Evolutionary conservation across 805 yeast species (phyloP), one percentile per base, ranked within the genome.

Genomic region (Candida insectorum): DNA sequence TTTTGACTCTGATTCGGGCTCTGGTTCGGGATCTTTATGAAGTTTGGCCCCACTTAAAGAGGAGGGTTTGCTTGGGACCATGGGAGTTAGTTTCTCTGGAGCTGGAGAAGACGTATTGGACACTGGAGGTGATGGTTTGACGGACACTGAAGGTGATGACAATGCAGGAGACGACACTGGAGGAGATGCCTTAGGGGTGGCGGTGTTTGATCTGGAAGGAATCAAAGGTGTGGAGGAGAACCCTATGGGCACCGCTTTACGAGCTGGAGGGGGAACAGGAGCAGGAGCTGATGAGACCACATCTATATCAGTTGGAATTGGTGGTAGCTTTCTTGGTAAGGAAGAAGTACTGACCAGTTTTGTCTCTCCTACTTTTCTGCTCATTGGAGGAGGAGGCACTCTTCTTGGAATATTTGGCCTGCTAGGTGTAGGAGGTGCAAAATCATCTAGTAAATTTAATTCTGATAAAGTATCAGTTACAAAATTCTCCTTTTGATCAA

Each of bases 181-280:
- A 2, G 45, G 39, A 15, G 47, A 33, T 17, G 33, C 41, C 42
- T 39, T 32, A 2, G 63, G 58, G 2, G 64, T 51, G 2, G 49
- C 44, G 4, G 65, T 52, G 24, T 46, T 53, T 6, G 62, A 54
- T 29, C 62, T 46, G 15, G 58, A 57, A 5, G 71, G 71, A 14
- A 64, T 54, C 13, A 66, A 56, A 1, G 71, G 71, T 1, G 66
- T 49, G 1, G 65, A 40, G 3, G 65, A 47, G 33, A 65, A 65
- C 2, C 64, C 71, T 27, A 58, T 40, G 8, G 65, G 65, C 4
- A 45, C 41, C 13, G 41, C 8, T 48, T 54, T n/a, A 38, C 41
- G 29, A 19, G 33, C 31, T n/a, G 36, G 28, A 3, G 44, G 34
- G 12, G 47, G 31, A 20, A 20, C 23, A 2, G 49, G 45, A 4